phyloP scores from a whole-genome alignment of 176 grass and related monocot genomes.

The Cocos nucifera region DNA sequence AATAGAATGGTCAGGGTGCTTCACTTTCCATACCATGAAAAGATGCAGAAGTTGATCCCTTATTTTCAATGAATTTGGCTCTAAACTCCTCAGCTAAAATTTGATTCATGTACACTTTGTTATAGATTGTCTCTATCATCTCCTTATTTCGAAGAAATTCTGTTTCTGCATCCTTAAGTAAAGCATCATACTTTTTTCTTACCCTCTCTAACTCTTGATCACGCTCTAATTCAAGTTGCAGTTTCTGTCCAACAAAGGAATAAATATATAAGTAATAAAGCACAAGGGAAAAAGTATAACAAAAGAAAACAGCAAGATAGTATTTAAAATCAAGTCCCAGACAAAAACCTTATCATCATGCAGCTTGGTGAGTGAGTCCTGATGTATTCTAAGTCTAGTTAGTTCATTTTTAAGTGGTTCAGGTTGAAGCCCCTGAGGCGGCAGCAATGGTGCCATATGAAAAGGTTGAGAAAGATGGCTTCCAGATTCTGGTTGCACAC shows the following conservation, averaged over 20 bases:
- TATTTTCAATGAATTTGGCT: constrained; percentile 67
- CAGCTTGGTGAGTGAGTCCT: constrained; percentile 35
- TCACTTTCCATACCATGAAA: constrained; percentile 26
- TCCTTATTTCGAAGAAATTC: constrained; percentile 46
- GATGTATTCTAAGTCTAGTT: constrained; percentile 35
- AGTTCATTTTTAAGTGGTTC: constrained; percentile 75
- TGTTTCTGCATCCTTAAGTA: constrained; percentile 51
- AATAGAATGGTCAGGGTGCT: neutral
- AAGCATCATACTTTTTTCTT: constrained; percentile 58
- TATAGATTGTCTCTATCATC: constrained; percentile 41
- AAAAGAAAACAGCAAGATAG: neutral
- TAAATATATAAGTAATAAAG: constrained; percentile 8
- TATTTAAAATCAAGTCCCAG: constrained; percentile 6
- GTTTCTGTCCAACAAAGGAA: constrained; percentile 41
- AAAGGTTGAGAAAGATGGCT: constrained; percentile 30
- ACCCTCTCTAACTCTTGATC: constrained; percentile 63
- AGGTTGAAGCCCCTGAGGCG: constrained; percentile 32
- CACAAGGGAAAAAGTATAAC: constrained; percentile 6
- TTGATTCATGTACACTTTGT: constrained; percentile 69
- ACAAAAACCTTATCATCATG: constrained; percentile 57
- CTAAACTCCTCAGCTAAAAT: constrained; percentile 82
- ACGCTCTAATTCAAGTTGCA: constrained; percentile 38
- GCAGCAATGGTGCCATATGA: constrained; percentile 37
- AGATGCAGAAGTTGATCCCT: constrained; percentile 7
- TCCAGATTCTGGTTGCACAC: constrained; percentile 18